phyloP scores from a whole-genome alignment of 345 rosid genomes.

The Excoecaria cochinchinensis region DNA sequence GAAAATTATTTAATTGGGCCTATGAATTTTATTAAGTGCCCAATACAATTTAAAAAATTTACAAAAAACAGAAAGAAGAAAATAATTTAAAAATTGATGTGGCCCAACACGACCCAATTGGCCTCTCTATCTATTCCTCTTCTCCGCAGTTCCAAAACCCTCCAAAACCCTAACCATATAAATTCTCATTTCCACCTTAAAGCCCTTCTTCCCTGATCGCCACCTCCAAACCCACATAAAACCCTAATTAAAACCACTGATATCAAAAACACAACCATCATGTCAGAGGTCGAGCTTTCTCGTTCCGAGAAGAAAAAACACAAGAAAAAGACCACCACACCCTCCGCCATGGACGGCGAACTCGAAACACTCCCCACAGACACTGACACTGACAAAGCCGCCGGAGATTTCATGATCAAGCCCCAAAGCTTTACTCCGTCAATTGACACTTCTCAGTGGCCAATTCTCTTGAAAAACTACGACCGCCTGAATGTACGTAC shows the following conservation, averaged over 20 bases:
- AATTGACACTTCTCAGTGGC: slow-evolving; percentile 88
- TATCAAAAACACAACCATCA: slow-evolving; percentile 15
- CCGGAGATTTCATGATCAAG: slow-evolving; percentile 67
- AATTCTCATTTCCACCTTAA: neutral
- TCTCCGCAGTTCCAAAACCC: neutral
- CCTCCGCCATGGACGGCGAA: slow-evolving; percentile 9
- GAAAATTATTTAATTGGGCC: no score
- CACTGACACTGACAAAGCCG: slow-evolving; percentile 11
- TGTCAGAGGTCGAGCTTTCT: slow-evolving; percentile 62
- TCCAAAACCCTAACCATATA: slow-evolving; percentile 8
- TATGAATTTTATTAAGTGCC: no score
- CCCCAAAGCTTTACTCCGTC: slow-evolving; percentile 78
- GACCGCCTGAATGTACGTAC: slow-evolving; percentile 89
- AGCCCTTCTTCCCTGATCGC: neutral
- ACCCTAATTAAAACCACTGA: slow-evolving; percentile 1
- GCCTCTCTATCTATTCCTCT: neutral
- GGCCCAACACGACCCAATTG: neutral
- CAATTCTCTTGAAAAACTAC: slow-evolving; percentile 88
- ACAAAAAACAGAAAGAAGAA: no score
- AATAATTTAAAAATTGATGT: neutral
- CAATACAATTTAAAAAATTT: no score
- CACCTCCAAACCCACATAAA: neutral
- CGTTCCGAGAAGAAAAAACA: slow-evolving; percentile 68
- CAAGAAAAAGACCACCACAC: slow-evolving; percentile 30
- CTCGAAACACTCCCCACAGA: slow-evolving; percentile 3